Evolutionary conservation across 257 asterid genomes (phyloP).

Genomic region (Fraxinus cuspidata): DNA sequence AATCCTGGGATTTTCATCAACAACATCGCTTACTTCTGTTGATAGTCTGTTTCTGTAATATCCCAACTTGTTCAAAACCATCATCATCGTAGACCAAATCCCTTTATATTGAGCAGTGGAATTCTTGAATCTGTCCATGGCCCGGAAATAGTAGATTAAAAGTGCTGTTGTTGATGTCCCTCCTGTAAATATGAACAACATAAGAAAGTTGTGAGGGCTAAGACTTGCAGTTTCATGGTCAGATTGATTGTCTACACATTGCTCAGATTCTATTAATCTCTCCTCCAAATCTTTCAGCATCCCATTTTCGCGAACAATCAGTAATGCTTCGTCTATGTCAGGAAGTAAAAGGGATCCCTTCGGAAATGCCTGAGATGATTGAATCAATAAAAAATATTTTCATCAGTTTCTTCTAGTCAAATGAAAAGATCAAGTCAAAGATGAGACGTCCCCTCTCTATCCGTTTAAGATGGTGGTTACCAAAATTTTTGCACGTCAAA

Average conservation of each 20-base stretch:
- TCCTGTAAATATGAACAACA: constrained; percentile 36
- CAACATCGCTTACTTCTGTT: constrained; percentile 14
- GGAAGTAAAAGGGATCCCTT: constrained; percentile 41
- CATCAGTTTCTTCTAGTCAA: too few relatives aligned
- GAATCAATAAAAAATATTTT: too few relatives aligned
- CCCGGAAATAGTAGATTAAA: constrained; percentile 22
- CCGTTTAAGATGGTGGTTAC: too few relatives aligned
- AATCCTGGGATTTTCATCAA: neutral
- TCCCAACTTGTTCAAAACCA: constrained; percentile 5
- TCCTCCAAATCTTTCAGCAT: constrained; percentile 34
- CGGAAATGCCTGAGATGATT: constrained; percentile 37
- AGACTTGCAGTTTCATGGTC: constrained; percentile 34
- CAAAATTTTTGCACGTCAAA: too few relatives aligned
- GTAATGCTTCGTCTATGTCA: constrained; percentile 37
- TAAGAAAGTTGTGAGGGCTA: constrained; percentile 34
- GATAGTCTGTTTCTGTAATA: constrained; percentile 1
- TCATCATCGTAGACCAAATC: constrained; percentile 8
- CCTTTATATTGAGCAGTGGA: neutral
- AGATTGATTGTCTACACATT: constrained; percentile 33
- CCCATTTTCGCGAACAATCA: constrained; percentile 35
- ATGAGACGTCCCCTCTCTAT: too few relatives aligned
- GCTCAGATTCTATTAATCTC: constrained; percentile 26
- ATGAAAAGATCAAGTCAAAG: too few relatives aligned
- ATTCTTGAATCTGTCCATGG: neutral
- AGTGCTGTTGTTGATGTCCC: constrained; percentile 38